phyloP scores from a whole-genome alignment of 805 yeast genomes.

The Gaillardinia entomophila region DNA sequence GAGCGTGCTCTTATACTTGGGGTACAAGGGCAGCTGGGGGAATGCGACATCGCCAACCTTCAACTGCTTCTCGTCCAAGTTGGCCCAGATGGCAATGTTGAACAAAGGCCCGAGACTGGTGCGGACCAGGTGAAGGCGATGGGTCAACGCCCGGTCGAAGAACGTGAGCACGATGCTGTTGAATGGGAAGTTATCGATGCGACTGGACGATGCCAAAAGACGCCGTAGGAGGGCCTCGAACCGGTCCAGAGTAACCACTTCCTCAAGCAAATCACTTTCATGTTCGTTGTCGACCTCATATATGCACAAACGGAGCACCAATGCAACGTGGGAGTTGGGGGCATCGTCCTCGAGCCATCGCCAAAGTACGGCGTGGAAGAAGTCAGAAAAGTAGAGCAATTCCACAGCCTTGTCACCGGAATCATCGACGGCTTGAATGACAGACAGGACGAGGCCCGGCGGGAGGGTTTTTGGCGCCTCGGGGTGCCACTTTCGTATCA shows the following conservation, averaged over 20 bases:
- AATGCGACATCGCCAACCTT: no score
- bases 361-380: slow-evolving; percentile 34
- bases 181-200: background rate
- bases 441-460: no score
- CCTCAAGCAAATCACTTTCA: slow-evolving; percentile 1
- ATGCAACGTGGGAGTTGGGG: slow-evolving; percentile 34
- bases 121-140: no score
- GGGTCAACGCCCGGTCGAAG: no score
- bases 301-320: slow-evolving; percentile 17
- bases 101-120: background rate
- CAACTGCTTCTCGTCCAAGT: no score
- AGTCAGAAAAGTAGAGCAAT: slow-evolving; percentile 7
- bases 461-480: no score
- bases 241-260: background rate
- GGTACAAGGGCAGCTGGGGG: no score
- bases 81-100: background rate
- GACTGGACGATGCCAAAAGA: background rate
- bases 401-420: no score
- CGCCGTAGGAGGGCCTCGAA: background rate
- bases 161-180: no score
- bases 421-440: no score
- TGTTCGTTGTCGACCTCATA: slow-evolving; percentile 3
- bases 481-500: no score
- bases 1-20: no score
- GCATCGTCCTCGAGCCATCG: slow-evolving; percentile 32